Percentiles rank a stretch among this genome's conserved stretches.
phyloP scores from a whole-genome alignment of 169 alveolate genomes.

The Cryptosporidium parvum region DNA sequence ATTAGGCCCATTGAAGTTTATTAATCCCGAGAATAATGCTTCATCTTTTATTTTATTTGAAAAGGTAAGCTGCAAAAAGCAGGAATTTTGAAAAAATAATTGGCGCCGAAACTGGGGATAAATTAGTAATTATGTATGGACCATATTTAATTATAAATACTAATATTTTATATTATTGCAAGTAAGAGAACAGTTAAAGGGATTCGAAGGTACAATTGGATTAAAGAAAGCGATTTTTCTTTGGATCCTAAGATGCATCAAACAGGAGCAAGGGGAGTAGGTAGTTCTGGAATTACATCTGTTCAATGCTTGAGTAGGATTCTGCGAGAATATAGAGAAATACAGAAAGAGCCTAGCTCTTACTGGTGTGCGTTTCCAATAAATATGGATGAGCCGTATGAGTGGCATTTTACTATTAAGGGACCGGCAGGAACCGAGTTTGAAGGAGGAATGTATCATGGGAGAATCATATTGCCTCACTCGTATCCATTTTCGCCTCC shows the following conservation, averaged over 20 bases:
- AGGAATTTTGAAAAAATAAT: neutral
- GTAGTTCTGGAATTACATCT: constrained; percentile 56
- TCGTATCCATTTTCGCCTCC: constrained; percentile 95
- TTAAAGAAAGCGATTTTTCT: neutral
- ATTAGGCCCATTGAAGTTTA: neutral
- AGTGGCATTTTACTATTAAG: constrained; percentile 91
- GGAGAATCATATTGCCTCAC: constrained; percentile 90
- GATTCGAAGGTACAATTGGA: neutral
- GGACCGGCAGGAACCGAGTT: constrained; percentile 91
- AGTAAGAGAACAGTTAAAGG: neutral
- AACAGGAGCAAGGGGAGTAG: constrained; percentile 51
- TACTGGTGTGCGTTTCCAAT: constrained; percentile 77
- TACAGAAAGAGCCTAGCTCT: constrained; percentile 78
- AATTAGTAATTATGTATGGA: neutral
- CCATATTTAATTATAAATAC: neutral
- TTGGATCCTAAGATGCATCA: constrained; percentile 46
- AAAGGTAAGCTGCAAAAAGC: neutral
- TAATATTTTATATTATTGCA: neutral
- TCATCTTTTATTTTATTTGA: neutral
- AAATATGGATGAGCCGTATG: constrained; percentile 87
- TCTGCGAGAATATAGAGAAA: constrained; percentile 80
- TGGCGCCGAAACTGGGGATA: constrained; percentile 13
- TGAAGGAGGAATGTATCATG: constrained; percentile 94
- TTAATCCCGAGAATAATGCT: neutral
- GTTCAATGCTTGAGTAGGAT: constrained; percentile 81